Evolutionary conservation across 345 rosid species (phyloP), one percentile per base, ranked within the genome.

Genomic region (Rhizophora apiculata): DNA sequence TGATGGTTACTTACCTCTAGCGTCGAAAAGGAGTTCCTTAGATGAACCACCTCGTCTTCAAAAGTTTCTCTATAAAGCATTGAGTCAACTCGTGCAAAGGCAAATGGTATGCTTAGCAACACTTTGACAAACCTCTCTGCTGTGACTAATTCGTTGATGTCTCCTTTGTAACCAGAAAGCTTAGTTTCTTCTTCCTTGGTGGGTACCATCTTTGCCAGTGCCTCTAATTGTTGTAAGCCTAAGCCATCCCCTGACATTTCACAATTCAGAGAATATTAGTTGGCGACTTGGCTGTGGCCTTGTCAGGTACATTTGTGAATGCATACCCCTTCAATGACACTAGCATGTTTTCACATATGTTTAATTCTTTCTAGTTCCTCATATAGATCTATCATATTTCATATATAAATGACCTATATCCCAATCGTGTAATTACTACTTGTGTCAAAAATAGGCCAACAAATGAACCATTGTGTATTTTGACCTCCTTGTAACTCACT

Each of bases 21-120:
- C 98, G 89, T 88, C 66, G 90, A 86, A 77, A 92, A 95, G 26
- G 98, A 92, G 85, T 82, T 92, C 68, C 87, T 84, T 32, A 95
- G 93, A 81, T 86, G 97, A 82, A 88, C 78, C 29, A 92, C 90
- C 65, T 95, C 99, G 37, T 95, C 97, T 63, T 92, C 92, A 68
- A 95, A 95, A 15, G 89, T 92, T 81, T 90, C 98, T 69, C 85
- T 80, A 60, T 83, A 95, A 67, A 95, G 96, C 96, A 95, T 88
- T n/a, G 95, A 88, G 82, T 95, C 94, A 26, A 85, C 89, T 43
- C 94, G 80, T 58, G 71, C 79, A 70, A 89, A 90, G 65, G 98
- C 87, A 58, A 84, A 92, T 0, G 98, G 94, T 62, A 95, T 55
- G 53, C 78, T 62, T 13, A 90, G 84, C 68, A 92, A 76, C 46